Evolutionary conservation across 768 basidiomycete genomes (phyloP).

Genomic region (Serendipita vermifera): DNA sequence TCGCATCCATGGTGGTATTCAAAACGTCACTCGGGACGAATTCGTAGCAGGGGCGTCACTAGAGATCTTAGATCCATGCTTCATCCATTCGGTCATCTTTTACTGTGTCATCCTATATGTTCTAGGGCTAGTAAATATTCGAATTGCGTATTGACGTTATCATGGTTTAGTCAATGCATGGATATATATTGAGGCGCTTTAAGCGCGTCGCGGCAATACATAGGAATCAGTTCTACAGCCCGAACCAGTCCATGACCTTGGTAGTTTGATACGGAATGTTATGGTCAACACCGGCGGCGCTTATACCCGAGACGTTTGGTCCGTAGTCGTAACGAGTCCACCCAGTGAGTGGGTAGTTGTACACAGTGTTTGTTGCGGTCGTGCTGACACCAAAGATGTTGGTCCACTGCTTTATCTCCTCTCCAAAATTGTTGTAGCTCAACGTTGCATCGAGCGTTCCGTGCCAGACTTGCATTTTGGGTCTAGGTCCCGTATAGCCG

Average conservation of each 20-base stretch:
- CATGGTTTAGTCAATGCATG: too few species aligned
- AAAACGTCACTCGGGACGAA: too few species aligned
- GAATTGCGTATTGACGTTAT: too few species aligned
- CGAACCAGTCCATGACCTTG: constrained; percentile 6
- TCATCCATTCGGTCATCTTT: too few species aligned
- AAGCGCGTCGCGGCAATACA: too few species aligned
- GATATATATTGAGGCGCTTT: too few species aligned
- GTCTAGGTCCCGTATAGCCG: constrained; percentile 2
- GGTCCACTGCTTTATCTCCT: constrained; percentile 9
- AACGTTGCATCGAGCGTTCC: background rate
- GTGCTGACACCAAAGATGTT: constrained; percentile 8
- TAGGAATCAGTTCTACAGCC: too few species aligned
- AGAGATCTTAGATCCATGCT: too few species aligned
- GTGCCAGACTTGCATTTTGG: constrained; percentile 10
- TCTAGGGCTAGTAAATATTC: too few species aligned
- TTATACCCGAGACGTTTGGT: background rate
- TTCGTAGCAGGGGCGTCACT: too few species aligned
- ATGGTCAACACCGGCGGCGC: background rate
- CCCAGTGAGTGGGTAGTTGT: background rate
- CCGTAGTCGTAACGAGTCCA: constrained; percentile 7
- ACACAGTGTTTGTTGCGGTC: background rate
- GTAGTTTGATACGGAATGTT: background rate
- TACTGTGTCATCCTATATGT: too few species aligned
- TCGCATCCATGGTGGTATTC: too few species aligned
- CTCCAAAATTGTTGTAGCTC: background rate